These are phyloP conservation scores for Rhynchosporium agropyri DNA, from an alignment of 2,329 filamentous ascomycete species.

Conservation along the genomic window DNA sequence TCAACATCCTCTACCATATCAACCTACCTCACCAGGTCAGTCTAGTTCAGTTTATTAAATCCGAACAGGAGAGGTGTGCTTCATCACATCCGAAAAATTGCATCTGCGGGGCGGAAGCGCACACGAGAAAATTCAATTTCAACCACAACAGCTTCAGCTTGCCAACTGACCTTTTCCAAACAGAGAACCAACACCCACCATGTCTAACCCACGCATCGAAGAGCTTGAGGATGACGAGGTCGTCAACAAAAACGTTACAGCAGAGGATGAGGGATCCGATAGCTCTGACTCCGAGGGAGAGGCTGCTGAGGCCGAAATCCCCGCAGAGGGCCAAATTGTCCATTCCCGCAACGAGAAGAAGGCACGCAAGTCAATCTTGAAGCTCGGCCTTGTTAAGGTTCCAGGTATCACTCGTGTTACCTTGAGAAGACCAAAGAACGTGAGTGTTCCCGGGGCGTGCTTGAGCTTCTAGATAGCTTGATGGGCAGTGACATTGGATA, in stretches of 20 bases:
- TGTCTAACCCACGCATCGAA: conserved; percentile 98
- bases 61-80: not conserved
- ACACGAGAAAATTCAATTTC: conserved; percentile 38
- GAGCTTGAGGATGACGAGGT: conserved; percentile 92
- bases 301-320: conserved; percentile 63
- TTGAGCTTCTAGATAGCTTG: not conserved
- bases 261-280: conserved; percentile 70
- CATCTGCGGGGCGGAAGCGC: conserved; percentile 24
- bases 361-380: conserved; percentile 98
- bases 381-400: conserved; percentile 95
- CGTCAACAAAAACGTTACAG: conserved; percentile 72
- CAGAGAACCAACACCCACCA: conserved; percentile 56
- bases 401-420: conserved; percentile 98
- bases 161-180: conserved; percentile 32
- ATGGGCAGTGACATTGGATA: not conserved
- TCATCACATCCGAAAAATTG: conserved; percentile 1
- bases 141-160: conserved; percentile 25
- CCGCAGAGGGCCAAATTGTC: conserved; percentile 85
- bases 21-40: conserved; percentile 30
- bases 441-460: conserved; percentile 55
- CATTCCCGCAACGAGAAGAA: conserved; percentile 99
- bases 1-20: conserved; percentile 21
- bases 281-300: conserved; percentile 79
- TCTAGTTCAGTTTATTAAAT: conserved; percentile 3
- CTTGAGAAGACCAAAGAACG: conserved; percentile 97